Evolutionary conservation across 1,284 basidiomycete species (phyloP).

Genomic region (Omphalotus olearius): DNA sequence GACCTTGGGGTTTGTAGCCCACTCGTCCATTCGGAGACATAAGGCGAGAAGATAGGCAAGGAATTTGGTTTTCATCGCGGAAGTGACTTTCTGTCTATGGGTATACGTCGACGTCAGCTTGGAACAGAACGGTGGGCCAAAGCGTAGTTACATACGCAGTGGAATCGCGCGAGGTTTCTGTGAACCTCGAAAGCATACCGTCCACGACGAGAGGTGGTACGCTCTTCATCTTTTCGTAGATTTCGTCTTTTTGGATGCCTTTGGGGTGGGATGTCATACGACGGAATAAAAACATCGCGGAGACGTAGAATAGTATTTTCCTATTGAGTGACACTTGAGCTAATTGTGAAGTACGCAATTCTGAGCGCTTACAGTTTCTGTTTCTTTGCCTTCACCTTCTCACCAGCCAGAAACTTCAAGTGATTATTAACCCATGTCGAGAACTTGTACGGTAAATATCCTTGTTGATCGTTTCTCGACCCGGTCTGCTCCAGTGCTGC

Average conservation of each 20-base stretch:
- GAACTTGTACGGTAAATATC: conserved; percentile 56
- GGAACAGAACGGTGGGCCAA: neutral
- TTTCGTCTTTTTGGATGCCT: conserved; percentile 43
- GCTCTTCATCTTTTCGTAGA: conserved; percentile 51
- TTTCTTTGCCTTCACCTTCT: conserved; percentile 47
- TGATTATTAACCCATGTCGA: conserved; percentile 70
- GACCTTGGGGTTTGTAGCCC: conserved; percentile 59
- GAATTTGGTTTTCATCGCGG: conserved; percentile 65
- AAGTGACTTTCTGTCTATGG: conserved; percentile 62
- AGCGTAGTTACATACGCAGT: conserved; percentile 41
- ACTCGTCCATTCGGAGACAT: conserved; percentile 76
- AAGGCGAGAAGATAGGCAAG: conserved; percentile 78
- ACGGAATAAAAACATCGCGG: conserved; percentile 71
- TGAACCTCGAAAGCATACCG: conserved; percentile 75
- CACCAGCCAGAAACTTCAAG: conserved; percentile 32
- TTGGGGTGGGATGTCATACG: conserved; percentile 33
- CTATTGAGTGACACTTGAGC: conserved; percentile 32
- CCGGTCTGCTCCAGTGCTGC: conserved; percentile 48
- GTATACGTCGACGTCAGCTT: conserved; percentile 3
- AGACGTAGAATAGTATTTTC: conserved; percentile 76
- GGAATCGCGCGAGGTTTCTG: conserved; percentile 64
- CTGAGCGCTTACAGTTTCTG: conserved; percentile 45
- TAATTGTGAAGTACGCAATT: neutral
- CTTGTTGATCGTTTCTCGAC: conserved; percentile 45
- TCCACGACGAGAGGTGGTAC: conserved; percentile 69